Evolutionary conservation across 345 rosid genomes (phyloP).

Genomic region (Carallia brachiata): DNA sequence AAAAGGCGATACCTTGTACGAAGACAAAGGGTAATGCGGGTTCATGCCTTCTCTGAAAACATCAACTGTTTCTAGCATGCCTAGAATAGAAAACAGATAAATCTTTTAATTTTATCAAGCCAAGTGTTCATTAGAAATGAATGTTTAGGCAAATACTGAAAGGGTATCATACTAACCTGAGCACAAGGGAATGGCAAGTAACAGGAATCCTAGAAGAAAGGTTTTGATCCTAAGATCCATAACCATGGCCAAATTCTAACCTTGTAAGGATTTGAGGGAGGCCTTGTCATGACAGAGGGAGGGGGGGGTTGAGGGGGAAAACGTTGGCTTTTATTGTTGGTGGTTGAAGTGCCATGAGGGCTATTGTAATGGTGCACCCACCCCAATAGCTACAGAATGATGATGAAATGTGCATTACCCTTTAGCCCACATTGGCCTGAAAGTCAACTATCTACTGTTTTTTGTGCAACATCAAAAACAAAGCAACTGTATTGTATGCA

Average conservation of each 20-base stretch:
- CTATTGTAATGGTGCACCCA: conserved; percentile 36
- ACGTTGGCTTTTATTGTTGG: conserved; percentile 20
- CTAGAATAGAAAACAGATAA: conserved; percentile 16
- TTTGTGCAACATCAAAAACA: conserved; percentile 5
- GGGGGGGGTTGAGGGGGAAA: conserved; percentile 23
- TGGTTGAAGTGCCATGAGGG: conserved; percentile 25
- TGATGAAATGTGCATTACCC: conserved; percentile 35
- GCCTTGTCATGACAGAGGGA: conserved; percentile 11
- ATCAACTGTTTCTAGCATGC: conserved; percentile 30
- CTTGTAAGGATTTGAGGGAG: neutral
- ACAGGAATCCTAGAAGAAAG: conserved; percentile 35
- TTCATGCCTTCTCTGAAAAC: conserved; percentile 37
- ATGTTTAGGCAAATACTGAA: neutral
- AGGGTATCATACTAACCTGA: conserved; percentile 20
- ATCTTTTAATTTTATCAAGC: too few species aligned
- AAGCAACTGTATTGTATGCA: conserved; percentile 3
- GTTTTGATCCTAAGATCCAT: conserved; percentile 29
- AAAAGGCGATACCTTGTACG: conserved; percentile 23
- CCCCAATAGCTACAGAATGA: conserved; percentile 44
- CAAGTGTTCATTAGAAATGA: neutral
- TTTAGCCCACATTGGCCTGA: conserved; percentile 18
- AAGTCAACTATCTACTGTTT: conserved; percentile 43
- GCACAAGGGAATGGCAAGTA: conserved; percentile 37
- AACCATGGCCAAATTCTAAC: conserved; percentile 37
- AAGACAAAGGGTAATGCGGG: conserved; percentile 21